Evolutionary conservation across 2,329 filamentous ascomycete species (phyloP).

Genomic region (Coniochaeta sp.): DNA sequence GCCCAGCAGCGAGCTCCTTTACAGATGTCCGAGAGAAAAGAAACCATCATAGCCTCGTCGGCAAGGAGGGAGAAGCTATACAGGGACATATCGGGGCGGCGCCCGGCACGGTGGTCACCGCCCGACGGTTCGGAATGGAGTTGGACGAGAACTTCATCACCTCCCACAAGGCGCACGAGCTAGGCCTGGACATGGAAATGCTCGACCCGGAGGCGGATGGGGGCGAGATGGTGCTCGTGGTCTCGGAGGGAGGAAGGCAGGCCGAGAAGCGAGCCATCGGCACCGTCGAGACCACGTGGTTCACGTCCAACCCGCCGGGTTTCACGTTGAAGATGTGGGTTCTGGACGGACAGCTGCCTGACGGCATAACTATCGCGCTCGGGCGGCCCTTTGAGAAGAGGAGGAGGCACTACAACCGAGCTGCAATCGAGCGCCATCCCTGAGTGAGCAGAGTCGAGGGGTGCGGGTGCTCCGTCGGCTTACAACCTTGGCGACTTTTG

Average conservation of each 20-base stretch:
- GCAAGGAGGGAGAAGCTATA: neutral
- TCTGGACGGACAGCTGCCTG: neutral
- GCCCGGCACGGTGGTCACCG: neutral
- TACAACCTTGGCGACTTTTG: too few species aligned
- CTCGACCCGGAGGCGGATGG: neutral
- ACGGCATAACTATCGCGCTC: neutral
- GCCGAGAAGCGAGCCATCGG: neutral
- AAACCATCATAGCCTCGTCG: neutral
- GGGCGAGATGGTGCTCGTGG: neutral
- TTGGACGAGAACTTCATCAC: neutral
- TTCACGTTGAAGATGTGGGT: neutral
- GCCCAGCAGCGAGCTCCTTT: neutral
- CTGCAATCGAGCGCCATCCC: neutral
- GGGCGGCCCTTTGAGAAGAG: neutral
- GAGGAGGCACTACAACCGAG: neutral
- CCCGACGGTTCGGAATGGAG: neutral
- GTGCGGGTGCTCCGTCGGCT: neutral
- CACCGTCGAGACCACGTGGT: neutral
- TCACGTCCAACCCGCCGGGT: neutral
- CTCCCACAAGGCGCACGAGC: neutral
- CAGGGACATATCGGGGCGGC: neutral
- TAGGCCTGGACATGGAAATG: neutral
- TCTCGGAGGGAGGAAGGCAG: neutral
- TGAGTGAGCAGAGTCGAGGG: neutral
- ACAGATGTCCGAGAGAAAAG: neutral